Conservation (phyloP, 805 yeast genomes). For the Yarrowia bubula region DNA sequence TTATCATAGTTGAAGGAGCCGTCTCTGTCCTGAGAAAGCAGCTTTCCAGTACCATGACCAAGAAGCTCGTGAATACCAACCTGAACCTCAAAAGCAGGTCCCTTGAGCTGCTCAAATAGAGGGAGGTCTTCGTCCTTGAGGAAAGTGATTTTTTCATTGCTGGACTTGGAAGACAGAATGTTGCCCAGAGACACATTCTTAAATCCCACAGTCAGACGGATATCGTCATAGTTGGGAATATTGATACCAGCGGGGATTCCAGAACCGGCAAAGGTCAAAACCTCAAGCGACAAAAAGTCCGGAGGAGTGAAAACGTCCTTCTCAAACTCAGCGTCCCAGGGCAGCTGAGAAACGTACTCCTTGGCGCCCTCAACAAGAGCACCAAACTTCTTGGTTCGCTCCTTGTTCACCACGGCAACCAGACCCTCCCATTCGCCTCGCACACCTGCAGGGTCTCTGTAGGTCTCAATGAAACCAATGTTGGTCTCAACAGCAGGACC, state of each 20-base stretch:
- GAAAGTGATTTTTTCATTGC: constrained; percentile 67
- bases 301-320: constrained; percentile 88
- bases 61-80: constrained; percentile 90
- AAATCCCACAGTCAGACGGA: constrained; percentile 77
- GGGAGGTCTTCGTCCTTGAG: constrained; percentile 53
- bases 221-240: constrained; percentile 89
- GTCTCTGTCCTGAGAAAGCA: constrained; percentile 58
- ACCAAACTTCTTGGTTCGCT: constrained; percentile 77
- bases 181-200: constrained; percentile 89
- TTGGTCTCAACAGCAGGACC: constrained; percentile 78
- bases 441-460: constrained; percentile 87
- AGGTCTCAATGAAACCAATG: constrained; percentile 88
- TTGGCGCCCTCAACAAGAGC: constrained; percentile 66
- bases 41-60: constrained; percentile 90
- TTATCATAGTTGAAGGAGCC: constrained; percentile 72
- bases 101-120: constrained; percentile 66
- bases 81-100: constrained; percentile 85
- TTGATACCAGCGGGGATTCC: constrained; percentile 94
- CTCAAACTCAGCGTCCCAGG: constrained; percentile 76
- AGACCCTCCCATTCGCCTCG: constrained; percentile 93
- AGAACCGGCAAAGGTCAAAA: constrained; percentile 81
- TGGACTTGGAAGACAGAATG: constrained; percentile 71
- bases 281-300: constrained; percentile 88
- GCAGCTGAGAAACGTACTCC: constrained; percentile 60
- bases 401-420: constrained; percentile 86